A percentile compares a stretch with the other conserved stretches of the same genome.
Conservation (phyloP, 1,139 yeast species). For the Debaryomycetaceae sp. region DNA sequence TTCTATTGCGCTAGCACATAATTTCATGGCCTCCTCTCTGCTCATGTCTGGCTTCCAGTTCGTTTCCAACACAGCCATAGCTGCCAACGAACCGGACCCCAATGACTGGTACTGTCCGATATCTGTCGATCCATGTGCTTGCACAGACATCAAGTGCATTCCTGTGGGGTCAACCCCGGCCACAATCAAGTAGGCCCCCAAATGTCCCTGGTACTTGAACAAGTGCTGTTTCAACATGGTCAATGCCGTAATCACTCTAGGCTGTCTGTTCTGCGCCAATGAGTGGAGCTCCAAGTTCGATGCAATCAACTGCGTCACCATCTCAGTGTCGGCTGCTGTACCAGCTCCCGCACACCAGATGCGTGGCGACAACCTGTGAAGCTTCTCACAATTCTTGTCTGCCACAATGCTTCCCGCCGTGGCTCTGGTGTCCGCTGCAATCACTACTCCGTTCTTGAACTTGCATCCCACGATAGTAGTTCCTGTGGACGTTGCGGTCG, state of each 20-base stretch:
- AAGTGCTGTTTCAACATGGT: constrained; percentile 93
- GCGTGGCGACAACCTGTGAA: constrained; percentile 86
- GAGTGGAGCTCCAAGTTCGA: constrained; percentile 90
- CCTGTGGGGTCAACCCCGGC: constrained; percentile 98
- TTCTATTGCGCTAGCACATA: constrained; percentile 91
- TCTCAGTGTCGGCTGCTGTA: constrained; percentile 99
- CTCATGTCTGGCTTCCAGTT: constrained; percentile 77
- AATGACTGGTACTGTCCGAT: constrained; percentile 88
- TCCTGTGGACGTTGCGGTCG: constrained; percentile 95
- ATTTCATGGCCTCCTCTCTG: constrained; percentile 82
- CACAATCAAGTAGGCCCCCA: constrained; percentile 94
- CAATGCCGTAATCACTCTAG: constrained; percentile 90
- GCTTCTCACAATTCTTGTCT: constrained; percentile 94
- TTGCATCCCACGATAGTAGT: constrained; percentile 97
- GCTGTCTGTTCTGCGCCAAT: constrained; percentile 76
- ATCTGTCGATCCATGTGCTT: constrained; percentile 97
- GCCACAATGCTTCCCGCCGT: constrained; percentile 96
- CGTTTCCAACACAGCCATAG: constrained; percentile 94
- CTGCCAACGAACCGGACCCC: constrained; percentile 98
- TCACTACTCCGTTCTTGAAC: constrained; percentile 88
- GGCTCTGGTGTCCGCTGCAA: constrained; percentile 98
- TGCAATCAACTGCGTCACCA: constrained; percentile 89
- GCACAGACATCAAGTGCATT: constrained; percentile 85
- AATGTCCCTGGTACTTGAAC: constrained; percentile 93
- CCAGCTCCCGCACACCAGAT: constrained; percentile 99